A percentile compares a stretch with the other conserved stretches of the same genome.
phyloP scores from a whole-genome alignment of 2,329 filamentous ascomycete species.

The Purpureocillium takamizusanense region DNA sequence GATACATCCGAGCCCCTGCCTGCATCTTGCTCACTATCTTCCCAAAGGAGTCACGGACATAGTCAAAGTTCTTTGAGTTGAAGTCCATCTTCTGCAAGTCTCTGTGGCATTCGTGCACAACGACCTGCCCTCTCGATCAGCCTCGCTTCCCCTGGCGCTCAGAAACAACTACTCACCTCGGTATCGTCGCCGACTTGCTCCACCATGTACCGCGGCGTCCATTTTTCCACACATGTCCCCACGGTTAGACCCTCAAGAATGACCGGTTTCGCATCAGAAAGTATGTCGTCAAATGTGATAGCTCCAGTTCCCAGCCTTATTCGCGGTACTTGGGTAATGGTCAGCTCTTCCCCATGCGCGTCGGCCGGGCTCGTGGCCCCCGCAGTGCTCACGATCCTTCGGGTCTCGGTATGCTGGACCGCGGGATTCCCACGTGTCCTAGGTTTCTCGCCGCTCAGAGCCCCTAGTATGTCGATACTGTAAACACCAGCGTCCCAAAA shows the following conservation, averaged over 20 bases:
- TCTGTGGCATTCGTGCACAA: conserved; percentile 59
- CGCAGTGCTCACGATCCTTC: conserved; percentile 10
- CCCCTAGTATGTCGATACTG: conserved; percentile 19
- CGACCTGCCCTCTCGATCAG: conserved; percentile 39
- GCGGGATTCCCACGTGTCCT: background rate
- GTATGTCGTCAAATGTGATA: conserved; percentile 50
- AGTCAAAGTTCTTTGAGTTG: conserved; percentile 72
- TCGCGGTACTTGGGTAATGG: conserved; percentile 35
- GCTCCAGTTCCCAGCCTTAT: conserved; percentile 39
- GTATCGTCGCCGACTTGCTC: conserved; percentile 51
- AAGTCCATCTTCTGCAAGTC: conserved; percentile 64
- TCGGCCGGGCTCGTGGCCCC: conserved; percentile 1
- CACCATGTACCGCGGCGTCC: conserved; percentile 62
- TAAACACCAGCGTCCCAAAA: conserved; percentile 65
- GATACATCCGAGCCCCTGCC: conserved; percentile 57
- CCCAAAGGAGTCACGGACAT: conserved; percentile 58
- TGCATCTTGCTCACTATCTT: conserved; percentile 55
- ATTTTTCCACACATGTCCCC: conserved; percentile 56
- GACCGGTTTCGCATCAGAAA: conserved; percentile 43
- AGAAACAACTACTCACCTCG: conserved; percentile 37
- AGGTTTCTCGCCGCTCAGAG: background rate
- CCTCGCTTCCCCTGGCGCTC: background rate
- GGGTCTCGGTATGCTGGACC: conserved; percentile 17
- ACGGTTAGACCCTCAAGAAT: conserved; percentile 58
- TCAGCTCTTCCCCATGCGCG: conserved; percentile 6